Conservation (phyloP, 1,284 basidiomycete species). For the Trametes hirsuta region DNA sequence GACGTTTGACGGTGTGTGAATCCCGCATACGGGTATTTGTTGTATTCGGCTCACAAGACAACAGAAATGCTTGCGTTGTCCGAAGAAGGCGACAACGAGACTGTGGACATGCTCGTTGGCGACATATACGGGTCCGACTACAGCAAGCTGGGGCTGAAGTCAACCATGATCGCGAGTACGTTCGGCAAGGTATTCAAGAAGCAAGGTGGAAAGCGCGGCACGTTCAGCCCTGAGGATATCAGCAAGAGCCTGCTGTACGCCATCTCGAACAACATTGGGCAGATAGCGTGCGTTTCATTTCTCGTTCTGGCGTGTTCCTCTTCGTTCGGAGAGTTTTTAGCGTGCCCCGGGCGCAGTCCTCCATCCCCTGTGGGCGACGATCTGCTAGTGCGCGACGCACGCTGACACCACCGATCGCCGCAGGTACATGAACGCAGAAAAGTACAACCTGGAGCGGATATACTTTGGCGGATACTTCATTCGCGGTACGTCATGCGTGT, state of each 20-base stretch:
- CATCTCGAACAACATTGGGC: constrained; percentile 98
- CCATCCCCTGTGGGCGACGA: background rate
- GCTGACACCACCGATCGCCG: constrained; percentile 5
- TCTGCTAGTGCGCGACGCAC: background rate
- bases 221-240: constrained; percentile 93
- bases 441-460: constrained; percentile 95
- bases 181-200: constrained; percentile 99
- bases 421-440: constrained; percentile 99
- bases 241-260: constrained; percentile 94
- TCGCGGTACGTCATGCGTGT: constrained; percentile 65
- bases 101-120: constrained; percentile 98
- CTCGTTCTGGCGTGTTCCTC: background rate
- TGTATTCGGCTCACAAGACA: background rate
- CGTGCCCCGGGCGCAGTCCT: background rate
- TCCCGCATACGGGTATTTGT: constrained; percentile 7
- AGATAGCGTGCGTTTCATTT: constrained; percentile 85
- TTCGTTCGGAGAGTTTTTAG: background rate
- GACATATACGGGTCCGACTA: constrained; percentile 99
- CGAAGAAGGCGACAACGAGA: constrained; percentile 91
- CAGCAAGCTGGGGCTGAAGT: constrained; percentile 92
- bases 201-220: constrained; percentile 76
- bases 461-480: constrained; percentile 99
- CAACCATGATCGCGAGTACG: constrained; percentile 95
- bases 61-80: constrained; percentile 96
- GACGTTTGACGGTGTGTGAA: constrained; percentile 83